Evolutionary conservation across 768 basidiomycete genomes (phyloP).

Genomic region (Trametes gibbosa): DNA sequence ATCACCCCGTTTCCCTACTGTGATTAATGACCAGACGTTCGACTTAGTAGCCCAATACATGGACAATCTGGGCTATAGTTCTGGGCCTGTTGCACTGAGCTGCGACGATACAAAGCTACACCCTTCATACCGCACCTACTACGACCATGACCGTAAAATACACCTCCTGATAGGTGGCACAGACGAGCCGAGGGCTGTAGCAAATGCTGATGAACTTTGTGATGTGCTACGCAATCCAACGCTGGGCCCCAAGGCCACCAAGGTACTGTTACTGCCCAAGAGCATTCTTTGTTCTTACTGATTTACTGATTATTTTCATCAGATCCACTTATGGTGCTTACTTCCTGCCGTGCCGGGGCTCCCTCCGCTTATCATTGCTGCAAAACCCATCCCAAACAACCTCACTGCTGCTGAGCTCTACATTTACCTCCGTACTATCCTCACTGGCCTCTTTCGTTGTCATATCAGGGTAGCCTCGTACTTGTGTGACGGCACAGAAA

Average conservation of each 20-base stretch:
- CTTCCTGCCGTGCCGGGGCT: constrained; percentile 33
- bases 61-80: constrained; percentile 6
- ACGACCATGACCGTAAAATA: constrained; percentile 16
- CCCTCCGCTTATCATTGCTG: constrained; percentile 36
- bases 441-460: constrained; percentile 26
- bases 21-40: constrained; percentile 25
- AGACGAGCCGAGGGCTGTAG: constrained; percentile 23
- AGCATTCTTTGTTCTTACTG: no score
- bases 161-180: constrained; percentile 27
- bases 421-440: constrained; percentile 10
- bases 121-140: constrained; percentile 26
- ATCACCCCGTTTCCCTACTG: constrained; percentile 24
- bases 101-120: constrained; percentile 39
- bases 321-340: constrained; percentile 36
- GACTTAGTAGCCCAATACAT: constrained; percentile 21
- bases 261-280: no score
- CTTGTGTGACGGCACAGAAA: constrained; percentile 34
- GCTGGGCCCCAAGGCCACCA: not conserved
- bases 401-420: constrained; percentile 23
- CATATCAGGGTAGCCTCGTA: constrained; percentile 31
- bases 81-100: constrained; percentile 28
- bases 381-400: constrained; percentile 28
- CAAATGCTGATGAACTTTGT: constrained; percentile 23
- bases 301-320: constrained; percentile 15
- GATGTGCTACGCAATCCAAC: constrained; percentile 9